These are phyloP conservation scores for Endocalyx cinctus DNA, from an alignment of 2,329 filamentous ascomycete genomes.

Conservation along the genomic window DNA sequence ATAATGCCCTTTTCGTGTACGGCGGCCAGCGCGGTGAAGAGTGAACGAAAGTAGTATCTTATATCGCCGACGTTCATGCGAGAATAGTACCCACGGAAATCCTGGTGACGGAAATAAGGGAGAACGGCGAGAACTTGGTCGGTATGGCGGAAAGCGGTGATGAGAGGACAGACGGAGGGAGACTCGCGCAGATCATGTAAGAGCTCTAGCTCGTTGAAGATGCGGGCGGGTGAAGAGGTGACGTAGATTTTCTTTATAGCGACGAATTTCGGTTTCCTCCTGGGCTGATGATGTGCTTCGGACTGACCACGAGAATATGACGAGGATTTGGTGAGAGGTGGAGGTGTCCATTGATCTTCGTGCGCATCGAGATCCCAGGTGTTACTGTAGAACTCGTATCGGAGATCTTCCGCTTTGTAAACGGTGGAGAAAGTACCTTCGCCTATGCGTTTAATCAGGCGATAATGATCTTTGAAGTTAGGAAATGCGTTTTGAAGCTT, in stretches of 20 bases:
- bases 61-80: conserved; percentile 84
- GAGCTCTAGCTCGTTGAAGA: conserved; percentile 93
- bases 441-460: conserved; percentile 92
- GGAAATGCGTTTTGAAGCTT: conserved; percentile 78
- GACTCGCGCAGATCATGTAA: conserved; percentile 82
- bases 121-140: conserved; percentile 94
- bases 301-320: conserved; percentile 34
- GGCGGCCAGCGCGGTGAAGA: conserved; percentile 78
- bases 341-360: conserved; percentile 63
- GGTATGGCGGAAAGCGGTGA: conserved; percentile 91
- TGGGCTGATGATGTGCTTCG: conserved; percentile 29
- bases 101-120: conserved; percentile 91
- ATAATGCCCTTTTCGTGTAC: conserved; percentile 83
- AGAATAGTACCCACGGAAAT: conserved; percentile 93
- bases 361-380: conserved; percentile 74
- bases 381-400: conserved; percentile 79
- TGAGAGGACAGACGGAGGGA: conserved; percentile 84
- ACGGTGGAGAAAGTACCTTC: conserved; percentile 99
- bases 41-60: conserved; percentile 79
- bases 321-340: conserved; percentile 54
- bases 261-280: conserved; percentile 68
- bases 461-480: conserved; percentile 77
- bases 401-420: conserved; percentile 93
- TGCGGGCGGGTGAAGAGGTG: conserved; percentile 87
- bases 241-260: conserved; percentile 99